Evolutionary conservation across 805 yeast species (phyloP).

Genomic region (Schizosaccharomyces cryophilus): DNA sequence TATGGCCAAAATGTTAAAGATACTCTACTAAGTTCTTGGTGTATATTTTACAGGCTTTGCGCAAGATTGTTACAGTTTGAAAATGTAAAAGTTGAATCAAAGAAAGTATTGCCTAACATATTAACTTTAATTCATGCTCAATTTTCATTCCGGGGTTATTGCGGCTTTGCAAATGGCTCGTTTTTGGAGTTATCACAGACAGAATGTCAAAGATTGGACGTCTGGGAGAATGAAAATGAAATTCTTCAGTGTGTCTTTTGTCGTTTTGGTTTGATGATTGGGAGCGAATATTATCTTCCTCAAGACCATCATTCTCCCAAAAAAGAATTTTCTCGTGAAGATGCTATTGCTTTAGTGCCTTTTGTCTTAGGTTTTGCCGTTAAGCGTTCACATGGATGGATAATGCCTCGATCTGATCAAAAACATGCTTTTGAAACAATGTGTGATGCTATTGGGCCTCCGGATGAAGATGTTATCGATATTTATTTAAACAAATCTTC

Average conservation of each 20-base stretch:
- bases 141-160: conserved; percentile 42
- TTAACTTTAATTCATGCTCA: conserved; percentile 28
- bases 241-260: conserved; percentile 59
- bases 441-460: conserved; percentile 47
- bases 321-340: conserved; percentile 17
- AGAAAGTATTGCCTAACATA: background rate
- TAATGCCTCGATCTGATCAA: conserved; percentile 39
- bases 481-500: conserved; percentile 18
- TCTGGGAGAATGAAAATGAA: conserved; percentile 33
- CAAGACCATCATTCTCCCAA: conserved; percentile 36
- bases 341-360: conserved; percentile 20
- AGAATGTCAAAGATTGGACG: conserved; percentile 22
- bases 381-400: conserved; percentile 28
- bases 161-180: conserved; percentile 38
- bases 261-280: conserved; percentile 41
- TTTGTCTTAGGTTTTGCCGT: conserved; percentile 32
- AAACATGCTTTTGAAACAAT: conserved; percentile 49
- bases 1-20: background rate
- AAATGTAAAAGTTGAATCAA: background rate
- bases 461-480: conserved; percentile 14
- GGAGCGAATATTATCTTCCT: conserved; percentile 32
- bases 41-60: conserved; percentile 2
- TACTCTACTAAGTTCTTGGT: background rate
- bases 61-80: background rate
- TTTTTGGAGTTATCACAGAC: conserved; percentile 38